These are phyloP conservation scores for Stachybotrys chartarum DNA, from an alignment of 2,329 filamentous ascomycete genomes.

Conservation along the genomic window DNA sequence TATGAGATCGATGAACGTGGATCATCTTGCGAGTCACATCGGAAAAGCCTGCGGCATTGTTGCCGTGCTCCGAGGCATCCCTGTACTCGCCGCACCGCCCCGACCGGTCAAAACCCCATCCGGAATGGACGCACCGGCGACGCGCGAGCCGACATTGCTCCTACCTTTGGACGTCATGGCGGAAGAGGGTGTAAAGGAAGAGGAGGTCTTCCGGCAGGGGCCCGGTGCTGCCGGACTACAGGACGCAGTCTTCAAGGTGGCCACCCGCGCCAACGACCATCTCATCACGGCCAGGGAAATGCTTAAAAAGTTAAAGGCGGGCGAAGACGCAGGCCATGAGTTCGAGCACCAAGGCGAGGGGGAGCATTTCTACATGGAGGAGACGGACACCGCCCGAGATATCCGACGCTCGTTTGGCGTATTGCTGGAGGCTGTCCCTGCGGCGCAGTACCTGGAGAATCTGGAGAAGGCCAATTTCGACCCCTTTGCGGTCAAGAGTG, in stretches of 20 bases:
- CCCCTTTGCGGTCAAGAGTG: constrained; percentile 57
- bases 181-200: constrained; percentile 71
- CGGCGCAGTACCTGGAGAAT: constrained; percentile 68
- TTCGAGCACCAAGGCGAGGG: constrained; percentile 82
- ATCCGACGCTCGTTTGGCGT: constrained; percentile 65
- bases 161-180: constrained; percentile 89
- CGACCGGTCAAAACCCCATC: constrained; percentile 37
- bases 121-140: constrained; percentile 27
- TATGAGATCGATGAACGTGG: constrained; percentile 73
- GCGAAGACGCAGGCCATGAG: constrained; percentile 70
- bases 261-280: constrained; percentile 91
- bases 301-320: constrained; percentile 70
- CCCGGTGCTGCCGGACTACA: constrained; percentile 71
- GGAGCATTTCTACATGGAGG: constrained; percentile 46
- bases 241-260: constrained; percentile 87
- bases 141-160: constrained; percentile 52
- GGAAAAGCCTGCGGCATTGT: constrained; percentile 89
- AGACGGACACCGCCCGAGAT: constrained; percentile 29
- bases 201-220: constrained; percentile 79
- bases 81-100: constrained; percentile 72
- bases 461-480: constrained; percentile 82
- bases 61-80: constrained; percentile 78
- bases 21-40: constrained; percentile 91
- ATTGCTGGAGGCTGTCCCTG: constrained; percentile 72
- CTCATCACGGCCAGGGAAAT: constrained; percentile 90